Conservation (phyloP, 257 asterid genomes). For the Nicotiana noctiflora region DNA sequence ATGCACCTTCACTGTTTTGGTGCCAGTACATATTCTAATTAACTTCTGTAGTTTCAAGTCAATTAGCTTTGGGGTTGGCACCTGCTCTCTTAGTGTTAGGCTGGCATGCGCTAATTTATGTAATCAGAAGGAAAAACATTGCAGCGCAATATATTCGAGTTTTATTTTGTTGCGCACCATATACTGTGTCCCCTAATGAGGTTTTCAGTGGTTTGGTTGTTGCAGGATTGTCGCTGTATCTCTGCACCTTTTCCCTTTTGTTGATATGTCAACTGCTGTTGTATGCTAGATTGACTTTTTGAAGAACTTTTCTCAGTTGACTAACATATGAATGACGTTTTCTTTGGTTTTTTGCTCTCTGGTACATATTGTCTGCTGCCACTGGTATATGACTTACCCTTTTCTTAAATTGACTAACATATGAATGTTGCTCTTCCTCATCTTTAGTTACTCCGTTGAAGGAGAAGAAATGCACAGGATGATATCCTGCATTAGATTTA, state of each 20-base stretch:
- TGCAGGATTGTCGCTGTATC: not conserved
- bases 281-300: not conserved
- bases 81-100: not conserved
- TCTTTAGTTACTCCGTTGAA: not conserved
- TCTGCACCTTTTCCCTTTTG: not conserved
- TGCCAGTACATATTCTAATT: not conserved
- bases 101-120: not conserved
- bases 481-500: not conserved
- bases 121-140: not conserved
- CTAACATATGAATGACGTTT: no score
- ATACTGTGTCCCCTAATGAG: not conserved
- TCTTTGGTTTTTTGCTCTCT: no score
- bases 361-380: no score
- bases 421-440: not conserved
- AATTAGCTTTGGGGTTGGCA: not conserved
- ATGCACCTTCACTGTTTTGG: not conserved
- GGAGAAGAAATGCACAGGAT: not conserved
- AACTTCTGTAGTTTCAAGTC: not conserved
- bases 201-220: not conserved
- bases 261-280: not conserved
- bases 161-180: not conserved
- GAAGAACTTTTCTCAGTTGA: not conserved
- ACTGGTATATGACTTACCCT: no score
- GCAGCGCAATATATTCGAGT: not conserved
- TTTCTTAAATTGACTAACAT: not conserved